These are phyloP conservation scores for Fusarium pseudograminearum DNA, from an alignment of 2,329 filamentous ascomycete species.

Conservation along the genomic window DNA sequence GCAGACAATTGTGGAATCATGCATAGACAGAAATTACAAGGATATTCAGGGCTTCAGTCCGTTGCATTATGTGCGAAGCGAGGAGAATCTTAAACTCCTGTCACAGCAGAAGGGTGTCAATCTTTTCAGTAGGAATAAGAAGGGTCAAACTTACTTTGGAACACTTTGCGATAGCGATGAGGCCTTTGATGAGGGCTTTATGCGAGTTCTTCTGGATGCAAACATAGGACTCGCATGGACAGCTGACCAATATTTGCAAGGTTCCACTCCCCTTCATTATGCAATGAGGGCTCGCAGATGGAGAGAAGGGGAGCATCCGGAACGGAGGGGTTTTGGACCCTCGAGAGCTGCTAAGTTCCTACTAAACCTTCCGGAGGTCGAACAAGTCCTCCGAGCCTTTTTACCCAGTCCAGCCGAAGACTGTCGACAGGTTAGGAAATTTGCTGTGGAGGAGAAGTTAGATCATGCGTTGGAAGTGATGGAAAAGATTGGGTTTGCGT, in stretches of 20 bases:
- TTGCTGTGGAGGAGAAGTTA: accelerated
- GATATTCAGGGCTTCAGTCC: too few species aligned
- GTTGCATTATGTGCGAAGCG: neutral
- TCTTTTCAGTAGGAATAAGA: neutral
- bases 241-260: neutral
- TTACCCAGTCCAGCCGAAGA: neutral
- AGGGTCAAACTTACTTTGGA: neutral
- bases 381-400: neutral
- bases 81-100: neutral
- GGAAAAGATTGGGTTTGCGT: neutral
- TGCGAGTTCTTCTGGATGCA: neutral
- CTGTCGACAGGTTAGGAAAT: too few species aligned
- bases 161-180: neutral
- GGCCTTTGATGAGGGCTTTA: too few species aligned
- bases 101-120: neutral
- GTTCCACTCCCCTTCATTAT: neutral
- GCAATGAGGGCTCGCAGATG: too few species aligned
- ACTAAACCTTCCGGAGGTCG: neutral
- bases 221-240: neutral
- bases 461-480: neutral
- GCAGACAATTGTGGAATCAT: too few species aligned
- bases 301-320: too few species aligned
- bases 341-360: neutral
- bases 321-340: too few species aligned
- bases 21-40: too few species aligned